phyloP scores from a whole-genome alignment of 352 stramenopile species.

The Globisporangium cederbergense region DNA sequence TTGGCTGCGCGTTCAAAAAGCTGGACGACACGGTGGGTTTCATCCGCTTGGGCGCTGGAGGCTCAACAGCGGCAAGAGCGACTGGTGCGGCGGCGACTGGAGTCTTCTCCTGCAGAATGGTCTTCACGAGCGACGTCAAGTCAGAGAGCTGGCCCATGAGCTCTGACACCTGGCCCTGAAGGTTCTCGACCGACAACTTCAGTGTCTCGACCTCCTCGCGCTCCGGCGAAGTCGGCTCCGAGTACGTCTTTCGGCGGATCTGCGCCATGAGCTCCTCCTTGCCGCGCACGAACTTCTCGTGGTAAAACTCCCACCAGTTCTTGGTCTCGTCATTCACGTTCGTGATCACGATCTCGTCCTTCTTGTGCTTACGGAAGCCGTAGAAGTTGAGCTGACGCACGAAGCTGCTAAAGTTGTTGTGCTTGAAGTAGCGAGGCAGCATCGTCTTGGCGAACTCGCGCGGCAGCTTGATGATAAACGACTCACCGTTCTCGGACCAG shows the following conservation, averaged over 20 bases:
- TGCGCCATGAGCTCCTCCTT: slow-evolving; percentile 84
- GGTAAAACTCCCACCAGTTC: slow-evolving; percentile 92
- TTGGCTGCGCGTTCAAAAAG: background rate
- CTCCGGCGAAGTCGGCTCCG: slow-evolving; percentile 69
- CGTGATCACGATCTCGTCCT: slow-evolving; percentile 84
- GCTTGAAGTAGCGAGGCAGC: slow-evolving; percentile 92
- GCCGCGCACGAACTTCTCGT: slow-evolving; percentile 87
- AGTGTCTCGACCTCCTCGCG: slow-evolving; percentile 75
- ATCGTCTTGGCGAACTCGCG: slow-evolving; percentile 90
- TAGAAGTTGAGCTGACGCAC: slow-evolving; percentile 94
- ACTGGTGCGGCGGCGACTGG: slow-evolving; percentile 1
- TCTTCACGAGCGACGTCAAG: slow-evolving; percentile 72
- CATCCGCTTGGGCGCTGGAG: slow-evolving; percentile 38
- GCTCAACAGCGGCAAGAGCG: slow-evolving; percentile 15
- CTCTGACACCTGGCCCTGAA: slow-evolving; percentile 70
- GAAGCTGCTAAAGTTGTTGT: slow-evolving; percentile 94
- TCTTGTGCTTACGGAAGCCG: slow-evolving; percentile 92
- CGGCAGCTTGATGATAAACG: slow-evolving; percentile 91
- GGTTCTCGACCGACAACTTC: slow-evolving; percentile 69
- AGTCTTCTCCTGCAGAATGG: slow-evolving; percentile 55
- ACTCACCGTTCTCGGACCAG: slow-evolving; percentile 79
- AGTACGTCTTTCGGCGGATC: slow-evolving; percentile 88
- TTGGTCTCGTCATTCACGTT: slow-evolving; percentile 72
- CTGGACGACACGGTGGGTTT: slow-evolving; percentile 17
- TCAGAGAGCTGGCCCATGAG: slow-evolving; percentile 78